Evolutionary conservation across 352 stramenopile genomes (phyloP).

Genomic region (Pythium apleroticum): DNA sequence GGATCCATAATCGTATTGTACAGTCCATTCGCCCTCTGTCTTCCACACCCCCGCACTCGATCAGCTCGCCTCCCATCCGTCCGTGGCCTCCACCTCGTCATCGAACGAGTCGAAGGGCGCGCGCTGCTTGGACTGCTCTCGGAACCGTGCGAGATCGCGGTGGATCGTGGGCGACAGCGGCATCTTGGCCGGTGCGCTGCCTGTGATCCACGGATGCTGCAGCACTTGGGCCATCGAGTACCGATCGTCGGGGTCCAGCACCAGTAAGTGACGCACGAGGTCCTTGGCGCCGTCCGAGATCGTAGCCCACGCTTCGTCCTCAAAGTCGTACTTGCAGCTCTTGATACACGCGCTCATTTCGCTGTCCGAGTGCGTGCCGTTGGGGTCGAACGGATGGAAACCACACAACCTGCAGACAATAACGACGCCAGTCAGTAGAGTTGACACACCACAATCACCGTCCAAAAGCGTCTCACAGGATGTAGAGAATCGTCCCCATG

Average conservation of each 20-base stretch:
- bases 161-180: conserved; percentile 73
- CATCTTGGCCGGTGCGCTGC: conserved; percentile 22
- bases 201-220: conserved; percentile 65
- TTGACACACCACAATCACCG: not conserved
- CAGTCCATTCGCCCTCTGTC: not conserved
- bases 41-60: not conserved
- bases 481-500: conserved; percentile 86
- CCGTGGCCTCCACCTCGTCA: conserved; percentile 13
- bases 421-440: not conserved
- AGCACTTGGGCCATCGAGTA: conserved; percentile 76
- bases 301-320: conserved; percentile 60
- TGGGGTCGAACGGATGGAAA: conserved; percentile 82
- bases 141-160: conserved; percentile 59
- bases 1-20: not conserved
- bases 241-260: conserved; percentile 61
- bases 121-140: conserved; percentile 49
- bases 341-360: conserved; percentile 86
- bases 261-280: conserved; percentile 72
- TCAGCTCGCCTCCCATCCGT: conserved; percentile 10
- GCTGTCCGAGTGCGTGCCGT: conserved; percentile 72
- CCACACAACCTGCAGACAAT: conserved; percentile 54
- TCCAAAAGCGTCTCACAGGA: conserved; percentile 41
- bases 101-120: conserved; percentile 28
- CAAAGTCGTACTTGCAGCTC: conserved; percentile 70
- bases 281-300: conserved; percentile 73